Evolutionary conservation across 2,329 filamentous ascomycete genomes (phyloP).

Genomic region (Bipolaris bicolor): DNA sequence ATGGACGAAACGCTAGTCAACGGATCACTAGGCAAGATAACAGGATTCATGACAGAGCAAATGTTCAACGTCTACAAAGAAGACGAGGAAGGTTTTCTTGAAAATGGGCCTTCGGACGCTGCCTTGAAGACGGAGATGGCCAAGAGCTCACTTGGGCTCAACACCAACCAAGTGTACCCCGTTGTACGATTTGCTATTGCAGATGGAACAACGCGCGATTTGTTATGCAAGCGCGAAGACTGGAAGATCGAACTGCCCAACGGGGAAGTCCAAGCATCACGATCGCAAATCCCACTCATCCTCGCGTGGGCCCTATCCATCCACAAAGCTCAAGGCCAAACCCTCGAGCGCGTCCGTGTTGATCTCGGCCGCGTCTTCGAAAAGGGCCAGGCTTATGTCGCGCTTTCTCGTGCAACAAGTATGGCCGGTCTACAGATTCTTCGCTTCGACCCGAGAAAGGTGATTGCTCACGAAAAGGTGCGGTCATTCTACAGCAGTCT

Average conservation of each 20-base stretch:
- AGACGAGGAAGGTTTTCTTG: slow-evolving; percentile 63
- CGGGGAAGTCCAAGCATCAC: slow-evolving; percentile 88
- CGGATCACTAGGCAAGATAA: slow-evolving; percentile 86
- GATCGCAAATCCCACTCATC: slow-evolving; percentile 78
- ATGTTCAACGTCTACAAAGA: slow-evolving; percentile 65
- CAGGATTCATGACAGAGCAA: slow-evolving; percentile 75
- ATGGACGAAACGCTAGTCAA: slow-evolving; percentile 94
- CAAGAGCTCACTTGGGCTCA: slow-evolving; percentile 55
- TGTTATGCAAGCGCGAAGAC: slow-evolving; percentile 84
- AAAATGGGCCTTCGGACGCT: slow-evolving; percentile 53
- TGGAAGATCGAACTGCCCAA: slow-evolving; percentile 99
- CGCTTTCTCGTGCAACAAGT: slow-evolving; percentile 87
- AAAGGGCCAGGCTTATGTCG: slow-evolving; percentile 97
- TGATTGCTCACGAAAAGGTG: slow-evolving; percentile 91
- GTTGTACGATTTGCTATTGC: slow-evolving; percentile 82
- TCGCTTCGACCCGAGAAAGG: slow-evolving; percentile 85
- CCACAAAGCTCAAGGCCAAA: slow-evolving; percentile 97
- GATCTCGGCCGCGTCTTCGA: slow-evolving; percentile 93
- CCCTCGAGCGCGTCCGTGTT: slow-evolving; percentile 90
- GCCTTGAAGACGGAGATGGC: slow-evolving; percentile 54
- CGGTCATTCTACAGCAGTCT: slow-evolving; percentile 84
- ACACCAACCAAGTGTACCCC: slow-evolving; percentile 69
- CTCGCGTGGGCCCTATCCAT: slow-evolving; percentile 97
- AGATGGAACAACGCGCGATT: slow-evolving; percentile 75
- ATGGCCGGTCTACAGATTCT: slow-evolving; percentile 87